Percentiles rank a stretch among this genome's conserved stretches.
These are phyloP conservation scores for Oidium heveae DNA, from an alignment of 2,329 filamentous ascomycete genomes.

Conservation along the genomic window DNA sequence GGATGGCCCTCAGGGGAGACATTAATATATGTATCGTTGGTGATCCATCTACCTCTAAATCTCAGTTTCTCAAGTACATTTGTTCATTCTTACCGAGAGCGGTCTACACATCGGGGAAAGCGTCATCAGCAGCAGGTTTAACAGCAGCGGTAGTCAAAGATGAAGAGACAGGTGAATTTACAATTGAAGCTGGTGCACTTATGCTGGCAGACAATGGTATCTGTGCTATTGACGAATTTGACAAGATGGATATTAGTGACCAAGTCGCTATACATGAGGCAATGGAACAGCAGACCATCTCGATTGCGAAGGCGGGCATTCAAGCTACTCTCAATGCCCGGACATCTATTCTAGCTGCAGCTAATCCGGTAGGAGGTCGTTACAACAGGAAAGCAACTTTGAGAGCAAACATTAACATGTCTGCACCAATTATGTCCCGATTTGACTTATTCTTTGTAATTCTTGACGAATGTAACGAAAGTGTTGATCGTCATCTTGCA, in stretches of 20 bases:
- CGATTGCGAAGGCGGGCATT: conserved; percentile 93
- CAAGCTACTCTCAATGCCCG: conserved; percentile 92
- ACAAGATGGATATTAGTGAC: conserved; percentile 97
- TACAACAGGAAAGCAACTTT: conserved; percentile 93
- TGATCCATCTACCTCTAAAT: conserved; percentile 91
- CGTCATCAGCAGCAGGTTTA: conserved; percentile 87
- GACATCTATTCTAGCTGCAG: conserved; percentile 83
- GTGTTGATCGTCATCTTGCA: conserved; percentile 70
- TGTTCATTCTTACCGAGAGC: conserved; percentile 90
- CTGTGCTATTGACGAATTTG: conserved; percentile 95
- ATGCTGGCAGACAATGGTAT: conserved; percentile 96
- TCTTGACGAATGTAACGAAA: conserved; percentile 86
- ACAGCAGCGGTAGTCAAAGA: conserved; percentile 95
- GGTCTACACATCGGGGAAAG: conserved; percentile 94
- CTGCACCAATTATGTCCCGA: conserved; percentile 94
- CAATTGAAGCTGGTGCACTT: conserved; percentile 89
- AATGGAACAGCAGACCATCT: conserved; percentile 99
- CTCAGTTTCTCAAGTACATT: conserved; percentile 94
- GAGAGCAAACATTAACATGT: conserved; percentile 93
- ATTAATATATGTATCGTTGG: conserved; percentile 98
- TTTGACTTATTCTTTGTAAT: conserved; percentile 98
- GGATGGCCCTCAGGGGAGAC: conserved; percentile 86
- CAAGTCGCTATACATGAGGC: conserved; percentile 99
- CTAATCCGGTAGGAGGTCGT: conserved; percentile 86
- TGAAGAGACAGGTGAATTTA: conserved; percentile 95